These are phyloP conservation scores for Clausena lansium DNA, from an alignment of 345 rosid genomes.

Conservation along the genomic window DNA sequence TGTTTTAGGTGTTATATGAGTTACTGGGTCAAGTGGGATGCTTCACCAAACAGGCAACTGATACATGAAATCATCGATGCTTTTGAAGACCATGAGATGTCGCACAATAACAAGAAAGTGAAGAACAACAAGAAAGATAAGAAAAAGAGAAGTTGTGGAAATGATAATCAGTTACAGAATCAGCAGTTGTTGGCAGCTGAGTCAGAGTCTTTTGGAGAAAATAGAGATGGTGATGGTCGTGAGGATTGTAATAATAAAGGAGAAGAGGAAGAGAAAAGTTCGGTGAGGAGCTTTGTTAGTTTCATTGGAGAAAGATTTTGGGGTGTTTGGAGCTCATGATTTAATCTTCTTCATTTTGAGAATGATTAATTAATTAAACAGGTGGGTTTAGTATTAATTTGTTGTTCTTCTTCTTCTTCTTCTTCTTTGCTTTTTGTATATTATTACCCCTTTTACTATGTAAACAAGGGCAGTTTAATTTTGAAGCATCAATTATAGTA, in stretches of 20 bases:
- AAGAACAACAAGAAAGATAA: slow-evolving; percentile 39
- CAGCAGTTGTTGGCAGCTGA: background rate
- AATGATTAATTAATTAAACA: background rate
- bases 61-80: slow-evolving; percentile 83
- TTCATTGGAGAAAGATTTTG: slow-evolving; percentile 75
- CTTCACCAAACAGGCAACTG: slow-evolving; percentile 72
- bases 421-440: slow-evolving; percentile 2
- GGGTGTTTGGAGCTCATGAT: slow-evolving; percentile 53
- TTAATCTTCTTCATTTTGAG: background rate
- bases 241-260: slow-evolving; percentile 15
- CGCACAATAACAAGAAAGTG: slow-evolving; percentile 18
- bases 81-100: slow-evolving; percentile 48
- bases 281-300: slow-evolving; percentile 47
- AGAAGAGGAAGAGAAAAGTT: slow-evolving; percentile 40
- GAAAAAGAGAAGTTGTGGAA: slow-evolving; percentile 35
- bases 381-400: slow-evolving; percentile 5
- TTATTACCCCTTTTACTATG: background rate
- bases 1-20: slow-evolving; percentile 78
- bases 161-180: slow-evolving; percentile 4
- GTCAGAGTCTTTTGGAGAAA: slow-evolving; percentile 25
- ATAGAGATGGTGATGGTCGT: background rate
- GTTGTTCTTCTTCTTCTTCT: background rate
- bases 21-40: slow-evolving; percentile 85
- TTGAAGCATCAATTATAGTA: slow-evolving; percentile 2
- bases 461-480: slow-evolving; percentile 10